Evolutionary conservation across 2,329 filamentous ascomycete genomes (phyloP).

Genomic region (Fusarium heterosporum): DNA sequence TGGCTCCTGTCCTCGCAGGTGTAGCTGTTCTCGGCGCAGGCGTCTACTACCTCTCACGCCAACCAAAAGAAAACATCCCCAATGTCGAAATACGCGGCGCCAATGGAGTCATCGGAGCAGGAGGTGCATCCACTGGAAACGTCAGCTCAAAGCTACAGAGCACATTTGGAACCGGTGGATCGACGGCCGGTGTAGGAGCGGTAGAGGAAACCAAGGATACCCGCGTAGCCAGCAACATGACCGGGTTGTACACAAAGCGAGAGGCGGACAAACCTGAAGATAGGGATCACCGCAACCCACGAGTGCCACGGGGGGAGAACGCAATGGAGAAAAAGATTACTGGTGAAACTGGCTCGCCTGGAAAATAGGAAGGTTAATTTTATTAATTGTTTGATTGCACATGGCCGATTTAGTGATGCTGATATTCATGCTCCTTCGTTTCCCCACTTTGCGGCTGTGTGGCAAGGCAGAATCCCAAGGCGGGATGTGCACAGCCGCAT

Average conservation of each 20-base stretch:
- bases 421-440: too few relatives aligned
- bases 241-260: slow-evolving; percentile 1
- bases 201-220: background rate
- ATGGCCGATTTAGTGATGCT: too few relatives aligned
- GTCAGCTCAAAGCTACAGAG: background rate
- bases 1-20: background rate
- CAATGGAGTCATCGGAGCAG: slow-evolving; percentile 8
- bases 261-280: background rate
- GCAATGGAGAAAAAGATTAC: background rate
- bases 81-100: background rate
- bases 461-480: too few relatives aligned
- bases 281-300: background rate
- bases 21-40: background rate
- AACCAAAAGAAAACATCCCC: background rate
- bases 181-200: background rate
- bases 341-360: background rate
- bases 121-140: background rate
- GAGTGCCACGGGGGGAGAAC: background rate
- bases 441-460: too few relatives aligned
- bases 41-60: background rate
- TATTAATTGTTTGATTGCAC: too few relatives aligned
- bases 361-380: too few relatives aligned
- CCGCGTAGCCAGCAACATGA: background rate
- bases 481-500: too few relatives aligned
- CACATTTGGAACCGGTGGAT: slow-evolving; percentile 4